Evolutionary conservation across 2,329 filamentous ascomycete genomes (phyloP).

Genomic region (Knufia fluminis): DNA sequence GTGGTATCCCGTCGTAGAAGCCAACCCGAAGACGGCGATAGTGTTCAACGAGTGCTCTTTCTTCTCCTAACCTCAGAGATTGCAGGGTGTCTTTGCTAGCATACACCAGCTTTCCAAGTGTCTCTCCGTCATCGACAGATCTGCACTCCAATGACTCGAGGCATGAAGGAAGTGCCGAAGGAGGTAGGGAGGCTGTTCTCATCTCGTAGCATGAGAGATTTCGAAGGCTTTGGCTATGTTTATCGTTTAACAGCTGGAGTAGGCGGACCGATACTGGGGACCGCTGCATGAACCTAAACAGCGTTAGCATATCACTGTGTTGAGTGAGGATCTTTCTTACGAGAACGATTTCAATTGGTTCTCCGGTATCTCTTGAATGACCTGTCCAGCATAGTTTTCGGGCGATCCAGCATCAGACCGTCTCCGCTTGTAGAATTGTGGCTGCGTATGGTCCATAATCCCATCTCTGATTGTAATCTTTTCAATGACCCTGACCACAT

Average conservation of each 20-base stretch:
- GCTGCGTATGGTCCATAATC: conserved; percentile 7
- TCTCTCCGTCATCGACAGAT: conserved; percentile 17
- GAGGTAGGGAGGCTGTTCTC: conserved; percentile 3
- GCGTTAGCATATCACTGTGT: not conserved
- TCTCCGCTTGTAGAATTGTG: conserved; percentile 10
- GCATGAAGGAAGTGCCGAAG: conserved; percentile 10
- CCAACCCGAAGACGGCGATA: conserved; percentile 13
- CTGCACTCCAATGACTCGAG: conserved; percentile 20
- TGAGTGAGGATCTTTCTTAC: not conserved
- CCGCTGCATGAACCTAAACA: conserved; percentile 6
- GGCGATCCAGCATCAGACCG: conserved; percentile 10
- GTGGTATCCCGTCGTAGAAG: conserved; percentile 13
- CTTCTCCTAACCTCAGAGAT: conserved; percentile 21
- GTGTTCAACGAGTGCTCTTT: conserved; percentile 18
- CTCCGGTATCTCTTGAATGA: conserved; percentile 16
- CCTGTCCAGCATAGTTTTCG: conserved; percentile 10
- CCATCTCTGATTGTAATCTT: conserved; percentile 18
- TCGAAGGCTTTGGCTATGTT: conserved; percentile 14
- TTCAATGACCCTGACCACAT: conserved; percentile 18
- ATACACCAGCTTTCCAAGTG: conserved; percentile 15
- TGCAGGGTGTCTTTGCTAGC: conserved; percentile 17
- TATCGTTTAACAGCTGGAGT: not conserved
- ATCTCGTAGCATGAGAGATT: conserved; percentile 18
- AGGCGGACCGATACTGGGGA: not conserved
- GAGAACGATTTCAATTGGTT: conserved; percentile 9